These are phyloP conservation scores for Aspergillus aculeatinus DNA, from an alignment of 2,329 filamentous ascomycete species.

Conservation along the genomic window DNA sequence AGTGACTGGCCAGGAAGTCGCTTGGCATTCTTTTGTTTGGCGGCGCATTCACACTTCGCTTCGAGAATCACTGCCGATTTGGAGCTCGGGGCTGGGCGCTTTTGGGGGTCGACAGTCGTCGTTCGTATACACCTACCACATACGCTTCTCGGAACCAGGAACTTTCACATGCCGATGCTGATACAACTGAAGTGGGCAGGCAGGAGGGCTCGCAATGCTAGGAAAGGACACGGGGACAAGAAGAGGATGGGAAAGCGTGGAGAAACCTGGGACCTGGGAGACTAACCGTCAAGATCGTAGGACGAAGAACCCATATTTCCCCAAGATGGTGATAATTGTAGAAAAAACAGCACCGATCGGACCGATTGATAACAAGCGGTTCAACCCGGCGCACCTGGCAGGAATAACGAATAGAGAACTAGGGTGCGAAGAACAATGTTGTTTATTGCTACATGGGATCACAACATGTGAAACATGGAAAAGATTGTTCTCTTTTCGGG, in stretches of 20 bases:
- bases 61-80: neutral
- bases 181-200: neutral
- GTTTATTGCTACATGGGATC: conserved; percentile 24
- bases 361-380: conserved; percentile 19
- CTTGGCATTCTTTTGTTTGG: neutral
- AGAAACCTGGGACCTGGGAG: conserved; percentile 15
- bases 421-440: conserved; percentile 7
- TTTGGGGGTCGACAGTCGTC: neutral
- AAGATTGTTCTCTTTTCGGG: conserved; percentile 4
- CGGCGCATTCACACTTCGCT: neutral
- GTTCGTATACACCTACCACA: neutral
- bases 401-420: conserved; percentile 5
- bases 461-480: conserved; percentile 7
- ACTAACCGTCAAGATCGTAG: conserved; percentile 42
- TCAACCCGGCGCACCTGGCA: conserved; percentile 19
- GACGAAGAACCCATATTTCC: conserved; percentile 36
- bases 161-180: neutral
- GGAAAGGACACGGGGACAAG: conserved; percentile 15
- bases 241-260: conserved; percentile 6
- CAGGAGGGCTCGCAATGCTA: neutral
- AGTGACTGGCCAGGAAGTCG: neutral
- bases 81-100: neutral
- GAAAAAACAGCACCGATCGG: conserved; percentile 22
- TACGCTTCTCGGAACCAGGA: conserved; percentile 1
- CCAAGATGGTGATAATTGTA: conserved; percentile 19